phyloP scores from a whole-genome alignment of 164 flowering plant genomes.

The Magnolia changhungtana region DNA sequence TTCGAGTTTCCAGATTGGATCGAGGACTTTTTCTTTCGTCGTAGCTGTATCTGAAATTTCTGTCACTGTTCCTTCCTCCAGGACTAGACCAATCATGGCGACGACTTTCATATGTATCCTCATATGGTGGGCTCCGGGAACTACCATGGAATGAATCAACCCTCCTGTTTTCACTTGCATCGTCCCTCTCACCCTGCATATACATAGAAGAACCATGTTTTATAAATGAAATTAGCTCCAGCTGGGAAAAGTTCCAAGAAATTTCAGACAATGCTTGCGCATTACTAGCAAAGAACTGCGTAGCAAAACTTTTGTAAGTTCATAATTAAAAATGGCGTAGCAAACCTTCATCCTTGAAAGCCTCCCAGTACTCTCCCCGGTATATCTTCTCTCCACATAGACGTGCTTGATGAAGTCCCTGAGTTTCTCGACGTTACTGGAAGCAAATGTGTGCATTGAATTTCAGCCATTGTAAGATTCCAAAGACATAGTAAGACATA shows the following conservation, averaged over 20 bases:
- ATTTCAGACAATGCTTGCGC: not conserved
- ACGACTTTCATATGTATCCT: slow-evolving; percentile 64
- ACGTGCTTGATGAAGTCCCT: slow-evolving; percentile 90
- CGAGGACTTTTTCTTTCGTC: slow-evolving; percentile 77
- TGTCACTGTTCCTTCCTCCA: slow-evolving; percentile 63
- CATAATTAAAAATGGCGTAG: not conserved
- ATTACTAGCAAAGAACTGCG: not conserved
- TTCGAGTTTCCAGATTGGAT: slow-evolving; percentile 53
- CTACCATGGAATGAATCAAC: slow-evolving; percentile 49
- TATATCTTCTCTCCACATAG: slow-evolving; percentile 84
- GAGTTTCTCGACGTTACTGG: slow-evolving; percentile 81
- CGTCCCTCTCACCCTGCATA: slow-evolving; percentile 70
- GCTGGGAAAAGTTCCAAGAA: slow-evolving; percentile 4
- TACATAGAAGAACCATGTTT: not conserved
- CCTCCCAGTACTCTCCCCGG: slow-evolving; percentile 68
- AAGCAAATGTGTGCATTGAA: slow-evolving; percentile 21
- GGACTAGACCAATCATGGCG: slow-evolving; percentile 55
- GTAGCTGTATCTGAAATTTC: slow-evolving; percentile 32
- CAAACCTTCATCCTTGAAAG: slow-evolving; percentile 67
- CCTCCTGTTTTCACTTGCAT: slow-evolving; percentile 51
- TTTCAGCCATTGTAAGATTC: not conserved
- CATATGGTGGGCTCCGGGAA: slow-evolving; percentile 83
- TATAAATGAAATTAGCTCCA: not conserved
- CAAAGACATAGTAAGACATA: not conserved
- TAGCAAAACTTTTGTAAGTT: not conserved